phyloP scores from a whole-genome alignment of 179 eudicot species.

The Amaranthus tricolor region DNA sequence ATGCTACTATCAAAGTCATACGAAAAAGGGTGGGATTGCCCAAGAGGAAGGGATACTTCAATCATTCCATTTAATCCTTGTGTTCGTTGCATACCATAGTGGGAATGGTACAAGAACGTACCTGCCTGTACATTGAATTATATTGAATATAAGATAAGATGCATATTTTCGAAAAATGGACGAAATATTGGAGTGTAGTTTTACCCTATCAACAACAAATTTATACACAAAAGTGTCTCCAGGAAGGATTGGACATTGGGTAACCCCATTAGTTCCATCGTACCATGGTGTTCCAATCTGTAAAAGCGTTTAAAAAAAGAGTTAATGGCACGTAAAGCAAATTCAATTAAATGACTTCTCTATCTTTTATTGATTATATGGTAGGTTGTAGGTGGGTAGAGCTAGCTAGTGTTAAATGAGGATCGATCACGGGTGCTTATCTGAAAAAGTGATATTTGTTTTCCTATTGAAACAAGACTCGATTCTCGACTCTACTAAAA shows the following conservation, averaged over 20 bases:
- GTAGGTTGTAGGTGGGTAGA: no score
- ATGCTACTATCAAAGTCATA: slow-evolving; percentile 66
- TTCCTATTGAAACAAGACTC: no score
- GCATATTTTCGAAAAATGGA: background rate
- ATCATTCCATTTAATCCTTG: slow-evolving; percentile 74
- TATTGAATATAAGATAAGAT: background rate
- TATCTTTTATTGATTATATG: no score
- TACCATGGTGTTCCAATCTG: slow-evolving; percentile 81
- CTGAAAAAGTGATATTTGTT: no score
- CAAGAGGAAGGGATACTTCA: slow-evolving; percentile 48
- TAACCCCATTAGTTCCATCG: slow-evolving; percentile 83
- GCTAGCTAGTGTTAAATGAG: no score
- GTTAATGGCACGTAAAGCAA: no score
- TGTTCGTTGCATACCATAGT: slow-evolving; percentile 79
- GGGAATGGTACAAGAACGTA: slow-evolving; percentile 79
- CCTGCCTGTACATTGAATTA: slow-evolving; percentile 50
- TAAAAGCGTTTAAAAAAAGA: background rate
- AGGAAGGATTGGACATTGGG: slow-evolving; percentile 70
- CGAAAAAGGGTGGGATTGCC: slow-evolving; percentile 55
- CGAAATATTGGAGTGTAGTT: background rate
- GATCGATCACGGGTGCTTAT: no score
- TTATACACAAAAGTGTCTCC: slow-evolving; percentile 72
- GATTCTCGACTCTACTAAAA: no score
- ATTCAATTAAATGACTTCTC: no score
- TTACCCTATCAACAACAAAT: slow-evolving; percentile 78